Base-by-base conservation (phyloP, 2,329 filamentous ascomycete genomes). In the Pestalotiopsis sp. region DNA sequence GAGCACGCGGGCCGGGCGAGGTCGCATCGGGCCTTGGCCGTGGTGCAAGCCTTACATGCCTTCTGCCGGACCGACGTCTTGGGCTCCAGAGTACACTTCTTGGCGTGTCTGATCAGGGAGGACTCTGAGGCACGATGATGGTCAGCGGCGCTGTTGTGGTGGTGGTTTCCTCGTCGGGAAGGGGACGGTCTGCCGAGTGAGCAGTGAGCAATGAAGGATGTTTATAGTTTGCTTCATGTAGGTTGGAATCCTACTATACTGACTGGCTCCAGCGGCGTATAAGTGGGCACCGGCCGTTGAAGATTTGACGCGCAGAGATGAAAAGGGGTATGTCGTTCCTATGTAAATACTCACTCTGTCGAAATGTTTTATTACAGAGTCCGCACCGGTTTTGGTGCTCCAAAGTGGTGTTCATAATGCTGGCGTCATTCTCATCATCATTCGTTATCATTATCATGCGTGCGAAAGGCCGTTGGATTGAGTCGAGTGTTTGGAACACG, bases 21-120 rank as follows among this genome's bases (percentile, higher is more conserved):
- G 60, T 75, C 73, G 61, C 75, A 77, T 59, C 73, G 73, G n/a
- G 71, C 67, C 68, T 76, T 77, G 22, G 74, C 73, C n/a, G 30
- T 39, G 13, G 72, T 73, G 66, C 75, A 76, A 30, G 66, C 69
- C 22, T 70, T 72, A 44, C 75, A 77, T 26, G 75, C 72, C 64
- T 76, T 76, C 64, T 75, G 74, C 48, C 73, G 69, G 24, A 64
- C 60, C 26, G 70, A 71, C 10, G 70, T 67, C 20, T 52, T 69
- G 4, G 71, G 71, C 24, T 72, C 71, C 26, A 73, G 69, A 22
- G 68, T 72, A 40, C 72, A 74, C 68, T 67, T 72, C 64, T 72
- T 73, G 38, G 69, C 55, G 48, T 73, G 72, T 20, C 72, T 68
- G 35, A 73, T 68, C 24, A 74, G 68, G 10, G 72, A 74, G 4